Evolutionary conservation across 306 rosid genomes (phyloP), one percentile per base, ranked within the genome.

Genomic region (Cercis canadensis): DNA sequence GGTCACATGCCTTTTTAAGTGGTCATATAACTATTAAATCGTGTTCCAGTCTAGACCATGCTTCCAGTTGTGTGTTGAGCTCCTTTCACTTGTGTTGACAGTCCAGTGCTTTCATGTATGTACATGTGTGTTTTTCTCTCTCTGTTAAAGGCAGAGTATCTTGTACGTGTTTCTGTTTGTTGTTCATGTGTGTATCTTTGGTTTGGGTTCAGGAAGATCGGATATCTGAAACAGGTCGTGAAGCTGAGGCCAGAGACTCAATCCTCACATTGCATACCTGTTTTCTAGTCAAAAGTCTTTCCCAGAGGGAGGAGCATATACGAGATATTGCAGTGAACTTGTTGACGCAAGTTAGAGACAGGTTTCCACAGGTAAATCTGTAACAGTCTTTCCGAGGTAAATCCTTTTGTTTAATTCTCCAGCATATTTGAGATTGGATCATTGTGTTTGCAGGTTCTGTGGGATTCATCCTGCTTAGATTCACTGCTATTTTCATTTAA

Each of bases 381-480:
- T 50, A 49, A 37, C 7, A 2, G 53, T 34, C 43, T 37, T 49
- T 33, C 74, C 36, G 36, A 18, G 36, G 54, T 24, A 36, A 15
- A 55, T 49, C 54, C 9, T 53, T 66, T 69, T 37, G 58, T 55
- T 62, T 39, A 69, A 75, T 64, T 75, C 49, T 43, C 65, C 68
- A 21, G 29, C 62, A 44, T 60, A 60, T 69, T 74, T 78, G 55
- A 72, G 80, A 80, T 44, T 67, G 62, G 18, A 71, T 57, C 32
- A 64, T 53, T 60, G 62, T 80, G 53, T 45, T 62, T 88, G 81
- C 97, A 94, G 99, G 92, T 91, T 75, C 75, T 94, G 76, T 94
- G 99, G 97, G 90, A 91, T 80, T 83, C 99, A 7, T 80, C 88
- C 75, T 94, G 96, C 79, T 73, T 90, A 65, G 99, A 94, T 79